Percentiles rank a stretch among this genome's conserved stretches.
These are phyloP conservation scores for Erythrobasidium hasegawianum DNA, from an alignment of 1,284 basidiomycete species.

Conservation along the genomic window DNA sequence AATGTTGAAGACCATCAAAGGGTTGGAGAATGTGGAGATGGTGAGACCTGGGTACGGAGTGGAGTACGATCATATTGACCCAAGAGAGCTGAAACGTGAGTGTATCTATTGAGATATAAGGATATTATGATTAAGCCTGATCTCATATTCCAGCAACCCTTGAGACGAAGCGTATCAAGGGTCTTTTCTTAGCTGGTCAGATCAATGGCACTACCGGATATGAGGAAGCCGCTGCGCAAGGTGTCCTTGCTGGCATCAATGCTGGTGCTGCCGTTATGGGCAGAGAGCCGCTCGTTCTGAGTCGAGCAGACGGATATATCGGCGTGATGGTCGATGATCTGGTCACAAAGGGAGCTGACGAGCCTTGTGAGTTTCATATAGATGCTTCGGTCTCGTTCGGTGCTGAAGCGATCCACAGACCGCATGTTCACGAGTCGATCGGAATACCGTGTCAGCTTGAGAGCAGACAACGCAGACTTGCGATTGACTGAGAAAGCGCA, in stretches of 20 bases:
- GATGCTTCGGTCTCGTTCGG: neutral
- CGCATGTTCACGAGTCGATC: slow-evolving; percentile 89
- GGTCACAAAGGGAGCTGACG: slow-evolving; percentile 77
- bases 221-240: slow-evolving; percentile 86
- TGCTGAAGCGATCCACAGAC: slow-evolving; percentile 54
- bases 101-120: slow-evolving; percentile 29
- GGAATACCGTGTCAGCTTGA: slow-evolving; percentile 79
- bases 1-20: slow-evolving; percentile 76
- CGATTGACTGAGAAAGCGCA: slow-evolving; percentile 70
- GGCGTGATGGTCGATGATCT: slow-evolving; percentile 90
- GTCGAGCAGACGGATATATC: slow-evolving; percentile 73
- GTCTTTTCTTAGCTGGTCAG: slow-evolving; percentile 79
- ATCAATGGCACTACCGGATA: slow-evolving; percentile 90
- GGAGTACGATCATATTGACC: slow-evolving; percentile 88
- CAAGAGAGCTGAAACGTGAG: slow-evolving; percentile 68
- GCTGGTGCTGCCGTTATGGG: slow-evolving; percentile 67
- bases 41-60: slow-evolving; percentile 82
- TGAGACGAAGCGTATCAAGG: slow-evolving; percentile 78
- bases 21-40: slow-evolving; percentile 76
- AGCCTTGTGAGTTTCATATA: slow-evolving; percentile 57
- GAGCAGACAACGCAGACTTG: slow-evolving; percentile 81
- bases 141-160: slow-evolving; percentile 70
- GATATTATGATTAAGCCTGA: neutral
- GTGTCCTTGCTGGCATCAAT: slow-evolving; percentile 76
- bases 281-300: slow-evolving; percentile 61